Conservation (phyloP, 2,329 filamentous ascomycete genomes). For the Leptosphaerulina australis region DNA sequence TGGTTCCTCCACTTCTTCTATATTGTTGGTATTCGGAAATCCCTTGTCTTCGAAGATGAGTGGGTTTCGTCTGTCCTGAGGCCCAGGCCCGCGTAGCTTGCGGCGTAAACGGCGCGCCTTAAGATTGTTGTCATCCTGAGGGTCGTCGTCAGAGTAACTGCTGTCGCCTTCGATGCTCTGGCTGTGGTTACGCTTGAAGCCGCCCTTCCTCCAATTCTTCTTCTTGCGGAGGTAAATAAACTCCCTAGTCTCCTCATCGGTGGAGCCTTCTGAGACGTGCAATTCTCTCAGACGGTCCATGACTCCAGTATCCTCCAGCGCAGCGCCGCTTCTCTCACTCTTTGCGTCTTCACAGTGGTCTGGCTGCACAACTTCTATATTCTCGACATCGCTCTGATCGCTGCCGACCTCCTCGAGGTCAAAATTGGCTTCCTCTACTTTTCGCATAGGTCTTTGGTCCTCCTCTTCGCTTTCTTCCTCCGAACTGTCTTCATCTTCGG, state of each 20-base stretch:
- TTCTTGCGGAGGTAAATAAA: conserved; percentile 45
- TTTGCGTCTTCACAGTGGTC: conserved; percentile 53
- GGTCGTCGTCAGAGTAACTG: conserved; percentile 51
- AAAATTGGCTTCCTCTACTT: conserved; percentile 44
- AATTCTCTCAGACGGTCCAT: conserved; percentile 44
- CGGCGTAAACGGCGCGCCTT: conserved; percentile 52
- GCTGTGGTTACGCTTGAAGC: conserved; percentile 55
- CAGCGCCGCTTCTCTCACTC: conserved; percentile 40
- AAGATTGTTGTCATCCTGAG: conserved; percentile 48
- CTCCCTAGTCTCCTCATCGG: conserved; percentile 42
- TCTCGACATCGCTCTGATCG: conserved; percentile 48
- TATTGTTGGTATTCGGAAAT: conserved; percentile 44
- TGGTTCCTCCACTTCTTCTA: conserved; percentile 48
- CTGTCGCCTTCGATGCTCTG: conserved; percentile 54
- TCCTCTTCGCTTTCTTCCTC: conserved; percentile 40
- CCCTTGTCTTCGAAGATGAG: conserved; percentile 50
- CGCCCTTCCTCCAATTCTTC: conserved; percentile 51
- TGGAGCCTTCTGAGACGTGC: conserved; percentile 42
- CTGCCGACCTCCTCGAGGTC: conserved; percentile 53
- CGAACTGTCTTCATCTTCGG: conserved; percentile 34
- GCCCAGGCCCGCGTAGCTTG: conserved; percentile 48
- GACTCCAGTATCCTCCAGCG: conserved; percentile 40
- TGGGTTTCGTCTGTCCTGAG: conserved; percentile 43
- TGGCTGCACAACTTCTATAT: conserved; percentile 53
- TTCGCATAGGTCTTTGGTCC: conserved; percentile 31